These are phyloP conservation scores for Erysimum cheiri DNA, from an alignment of 441 rosid species.

Conservation along the genomic window DNA sequence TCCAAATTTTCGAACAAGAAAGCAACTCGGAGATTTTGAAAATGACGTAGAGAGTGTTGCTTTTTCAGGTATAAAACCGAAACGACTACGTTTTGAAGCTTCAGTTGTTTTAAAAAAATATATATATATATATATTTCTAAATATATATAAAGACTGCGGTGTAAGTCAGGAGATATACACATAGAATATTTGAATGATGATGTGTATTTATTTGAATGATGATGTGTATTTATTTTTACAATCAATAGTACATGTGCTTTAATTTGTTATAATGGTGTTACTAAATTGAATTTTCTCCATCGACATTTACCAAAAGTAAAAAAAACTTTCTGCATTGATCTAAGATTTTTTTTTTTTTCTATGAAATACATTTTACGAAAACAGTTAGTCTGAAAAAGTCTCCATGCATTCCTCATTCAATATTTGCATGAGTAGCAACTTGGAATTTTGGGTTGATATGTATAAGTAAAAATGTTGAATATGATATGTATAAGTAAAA, in stretches of 20 bases:
- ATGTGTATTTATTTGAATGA: no score
- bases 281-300: not conserved
- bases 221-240: not conserved
- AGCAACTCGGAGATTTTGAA: not conserved
- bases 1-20: not conserved
- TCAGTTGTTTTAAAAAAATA: no score
- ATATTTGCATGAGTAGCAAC: slow-evolving; percentile 19
- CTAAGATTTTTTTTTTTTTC: no score
- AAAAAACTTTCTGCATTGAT: not conserved
- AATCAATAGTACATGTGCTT: no score
- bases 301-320: not conserved
- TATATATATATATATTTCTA: no score
- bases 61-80: no score
- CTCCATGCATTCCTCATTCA: not conserved
- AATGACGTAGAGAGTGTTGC: not conserved
- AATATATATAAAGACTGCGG: no score
- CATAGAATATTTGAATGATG: no score
- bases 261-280: not conserved
- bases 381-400: not conserved
- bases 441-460: slow-evolving; percentile 13
- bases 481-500: slow-evolving; percentile 9
- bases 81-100: no score
- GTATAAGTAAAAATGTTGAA: no score
- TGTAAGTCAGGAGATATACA: no score
- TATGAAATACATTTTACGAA: not conserved